Evolutionary conservation across 768 basidiomycete species (phyloP).

Genomic region (Filobasidium floriforme): DNA sequence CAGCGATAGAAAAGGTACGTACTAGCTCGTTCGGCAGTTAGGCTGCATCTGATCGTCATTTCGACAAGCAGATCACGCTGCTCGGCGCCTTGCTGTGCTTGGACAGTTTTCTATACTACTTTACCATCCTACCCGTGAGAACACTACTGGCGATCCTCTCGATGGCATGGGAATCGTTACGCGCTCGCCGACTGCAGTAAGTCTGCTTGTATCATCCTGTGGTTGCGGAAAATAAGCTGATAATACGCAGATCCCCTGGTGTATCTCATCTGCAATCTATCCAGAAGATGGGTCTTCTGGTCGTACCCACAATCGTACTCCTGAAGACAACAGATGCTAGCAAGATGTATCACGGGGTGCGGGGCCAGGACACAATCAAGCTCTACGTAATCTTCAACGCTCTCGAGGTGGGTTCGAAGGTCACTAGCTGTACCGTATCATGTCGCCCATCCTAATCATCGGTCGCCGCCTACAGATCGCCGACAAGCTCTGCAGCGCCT

Average conservation of each 20-base stretch:
- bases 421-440: neutral
- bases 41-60: neutral
- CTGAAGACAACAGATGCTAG: slow-evolving; percentile 84
- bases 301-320: slow-evolving; percentile 67
- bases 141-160: slow-evolving; percentile 32
- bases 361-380: slow-evolving; percentile 97
- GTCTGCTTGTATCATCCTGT: neutral
- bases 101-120: slow-evolving; percentile 94
- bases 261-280: slow-evolving; percentile 71
- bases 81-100: slow-evolving; percentile 91
- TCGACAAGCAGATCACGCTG: slow-evolving; percentile 60
- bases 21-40: slow-evolving; percentile 19
- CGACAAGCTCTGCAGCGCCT: slow-evolving; percentile 85
- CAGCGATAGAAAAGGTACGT: slow-evolving; percentile 85
- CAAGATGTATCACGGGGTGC: slow-evolving; percentile 94
- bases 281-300: slow-evolving; percentile 61
- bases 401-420: slow-evolving; percentile 64
- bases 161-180: slow-evolving; percentile 9
- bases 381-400: slow-evolving; percentile 98
- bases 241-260: neutral
- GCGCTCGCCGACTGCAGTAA: slow-evolving; percentile 15
- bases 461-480: slow-evolving; percentile 59
- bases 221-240: too few species aligned
- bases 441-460: neutral
- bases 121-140: slow-evolving; percentile 93